Conservation (phyloP, 73 alveolate species). For the Paramecium octaurelia region DNA sequence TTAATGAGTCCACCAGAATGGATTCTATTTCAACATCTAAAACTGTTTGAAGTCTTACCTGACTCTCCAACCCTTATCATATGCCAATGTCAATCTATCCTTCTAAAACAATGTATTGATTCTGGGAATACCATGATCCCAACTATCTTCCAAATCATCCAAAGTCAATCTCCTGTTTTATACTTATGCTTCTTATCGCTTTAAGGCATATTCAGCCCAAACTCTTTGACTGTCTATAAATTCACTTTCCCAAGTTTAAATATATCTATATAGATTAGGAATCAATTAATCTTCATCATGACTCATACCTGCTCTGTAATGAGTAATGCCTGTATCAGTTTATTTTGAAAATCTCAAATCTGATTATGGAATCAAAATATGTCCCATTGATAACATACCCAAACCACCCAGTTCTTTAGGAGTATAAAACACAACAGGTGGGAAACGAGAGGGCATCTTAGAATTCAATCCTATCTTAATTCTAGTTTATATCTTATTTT, state of each 20-base stretch:
- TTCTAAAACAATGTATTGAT: constrained; percentile 99
- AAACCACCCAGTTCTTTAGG: constrained; percentile 79
- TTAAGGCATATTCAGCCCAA: constrained; percentile 99
- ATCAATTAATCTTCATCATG: constrained; percentile 99
- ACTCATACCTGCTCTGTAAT: constrained; percentile 98
- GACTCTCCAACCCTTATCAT: constrained; percentile 99
- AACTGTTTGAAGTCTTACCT: constrained; percentile 98
- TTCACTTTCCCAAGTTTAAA: constrained; percentile 99
- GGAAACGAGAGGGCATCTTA: constrained; percentile 99
- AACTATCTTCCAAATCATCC: constrained; percentile 99
- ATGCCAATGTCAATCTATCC: constrained; percentile 99
- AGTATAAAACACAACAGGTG: constrained; percentile 99
- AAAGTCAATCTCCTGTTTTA: constrained; percentile 98
- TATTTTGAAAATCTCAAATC: constrained; percentile 98
- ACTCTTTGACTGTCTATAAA: constrained; percentile 99
- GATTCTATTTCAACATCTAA: constrained; percentile 95
- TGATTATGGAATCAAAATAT: constrained; percentile 98
- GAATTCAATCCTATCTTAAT: constrained; percentile 99
- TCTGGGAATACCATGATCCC: constrained; percentile 99
- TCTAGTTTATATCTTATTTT: constrained; percentile 96
- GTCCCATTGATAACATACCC: constrained; percentile 97
- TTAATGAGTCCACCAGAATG: constrained; percentile 99
- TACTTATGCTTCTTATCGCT: constrained; percentile 98
- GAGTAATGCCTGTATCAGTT: constrained; percentile 98
- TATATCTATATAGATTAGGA: constrained; percentile 99